These are phyloP conservation scores for Skeletonema costatum DNA, from an alignment of 108 stramenopile species.

Conservation along the genomic window DNA sequence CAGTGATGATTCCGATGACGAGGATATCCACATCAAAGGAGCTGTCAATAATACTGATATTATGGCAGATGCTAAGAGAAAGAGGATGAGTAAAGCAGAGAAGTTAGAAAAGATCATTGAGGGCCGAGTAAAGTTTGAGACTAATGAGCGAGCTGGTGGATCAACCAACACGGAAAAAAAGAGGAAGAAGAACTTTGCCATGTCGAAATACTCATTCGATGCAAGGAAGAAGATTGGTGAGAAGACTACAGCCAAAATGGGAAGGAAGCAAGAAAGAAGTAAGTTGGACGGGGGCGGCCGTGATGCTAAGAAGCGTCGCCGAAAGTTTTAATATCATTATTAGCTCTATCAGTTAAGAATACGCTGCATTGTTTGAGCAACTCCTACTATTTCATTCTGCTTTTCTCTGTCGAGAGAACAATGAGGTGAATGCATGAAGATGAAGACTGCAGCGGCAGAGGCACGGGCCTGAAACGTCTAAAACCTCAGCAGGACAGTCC, in stretches of 20 bases:
- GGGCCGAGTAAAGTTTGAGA: conserved; percentile 79
- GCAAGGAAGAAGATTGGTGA: conserved; percentile 65
- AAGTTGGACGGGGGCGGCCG: conserved; percentile 48
- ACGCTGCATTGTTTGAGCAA: no score
- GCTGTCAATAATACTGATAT: conserved; percentile 76
- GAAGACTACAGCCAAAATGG: conserved; percentile 58
- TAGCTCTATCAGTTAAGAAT: no score
- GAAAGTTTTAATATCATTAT: conserved; percentile 55
- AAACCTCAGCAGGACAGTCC: no score
- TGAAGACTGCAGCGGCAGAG: no score
- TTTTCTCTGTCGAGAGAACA: no score
- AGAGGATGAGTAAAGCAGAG: conserved; percentile 80
- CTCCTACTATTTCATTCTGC: no score
- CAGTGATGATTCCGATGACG: conserved; percentile 64
- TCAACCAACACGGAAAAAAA: conserved; percentile 92
- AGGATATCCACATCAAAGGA: conserved; percentile 66
- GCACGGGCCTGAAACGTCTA: no score
- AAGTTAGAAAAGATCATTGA: conserved; percentile 73
- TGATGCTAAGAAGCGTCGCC: conserved; percentile 80
- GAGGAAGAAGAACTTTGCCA: conserved; percentile 90
- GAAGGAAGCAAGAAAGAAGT: conserved; percentile 40
- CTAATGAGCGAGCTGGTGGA: conserved; percentile 83
- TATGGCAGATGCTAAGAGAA: conserved; percentile 81
- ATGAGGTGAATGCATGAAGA: no score
- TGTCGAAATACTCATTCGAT: conserved; percentile 72